These are phyloP conservation scores for Populus pruinosa DNA, from an alignment of 345 rosid species.

Conservation along the genomic window DNA sequence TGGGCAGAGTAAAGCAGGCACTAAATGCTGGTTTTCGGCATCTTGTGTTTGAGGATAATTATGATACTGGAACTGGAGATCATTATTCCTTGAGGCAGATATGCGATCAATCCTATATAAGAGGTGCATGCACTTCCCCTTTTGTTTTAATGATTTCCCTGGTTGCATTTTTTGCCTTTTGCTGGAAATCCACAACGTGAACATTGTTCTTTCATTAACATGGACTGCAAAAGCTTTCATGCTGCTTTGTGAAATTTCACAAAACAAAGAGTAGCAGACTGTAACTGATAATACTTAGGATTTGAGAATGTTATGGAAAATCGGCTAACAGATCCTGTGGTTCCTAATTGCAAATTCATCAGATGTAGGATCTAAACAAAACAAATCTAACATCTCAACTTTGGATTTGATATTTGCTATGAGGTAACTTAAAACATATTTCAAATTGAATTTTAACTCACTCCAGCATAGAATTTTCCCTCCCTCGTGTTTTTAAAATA, in stretches of 20 bases:
- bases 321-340: background rate
- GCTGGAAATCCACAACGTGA: background rate
- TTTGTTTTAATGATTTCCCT: background rate
- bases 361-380: slow-evolving; percentile 1
- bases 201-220: background rate
- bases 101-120: slow-evolving; percentile 84
- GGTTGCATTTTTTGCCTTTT: background rate
- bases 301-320: background rate
- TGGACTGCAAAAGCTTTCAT: background rate
- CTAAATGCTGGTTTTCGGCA: slow-evolving; percentile 75
- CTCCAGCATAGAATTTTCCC: background rate
- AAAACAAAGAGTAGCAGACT: background rate
- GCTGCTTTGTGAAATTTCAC: background rate
- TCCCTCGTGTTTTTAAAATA: background rate
- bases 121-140: slow-evolving; percentile 41
- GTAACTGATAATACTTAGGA: background rate
- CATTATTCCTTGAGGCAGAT: slow-evolving; percentile 97
- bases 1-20: slow-evolving; percentile 78
- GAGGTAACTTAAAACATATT: background rate
- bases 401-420: background rate
- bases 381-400: background rate
- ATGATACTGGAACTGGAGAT: slow-evolving; percentile 98
- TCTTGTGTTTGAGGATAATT: slow-evolving; percentile 96
- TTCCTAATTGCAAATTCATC: background rate
- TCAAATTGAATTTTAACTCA: background rate